Base-by-base conservation (phyloP, 805 yeast species). In the Ogataea ramenticola region DNA sequence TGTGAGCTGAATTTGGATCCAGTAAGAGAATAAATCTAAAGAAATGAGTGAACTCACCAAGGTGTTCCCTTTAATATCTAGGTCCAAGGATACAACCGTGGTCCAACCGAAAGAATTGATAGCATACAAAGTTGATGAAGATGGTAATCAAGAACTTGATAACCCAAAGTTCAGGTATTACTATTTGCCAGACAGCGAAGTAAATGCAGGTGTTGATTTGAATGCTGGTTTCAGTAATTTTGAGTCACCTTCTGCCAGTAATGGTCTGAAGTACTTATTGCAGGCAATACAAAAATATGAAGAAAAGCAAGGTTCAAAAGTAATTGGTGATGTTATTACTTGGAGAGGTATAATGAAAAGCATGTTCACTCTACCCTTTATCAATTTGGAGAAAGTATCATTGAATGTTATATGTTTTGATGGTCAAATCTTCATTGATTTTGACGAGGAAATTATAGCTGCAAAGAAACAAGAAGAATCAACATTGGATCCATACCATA, bases 331-430 rank as follows among this genome's bases (percentile, higher is more conserved):
- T 53, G 74, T 93, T 27, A 68, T 93, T 20, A 80, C 96, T 0
- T 88, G 86, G 75, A 71, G 97, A 53, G 98, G 97, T 0, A 63
- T 87, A 31, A 77, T 91, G 80, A 80, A 89, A 29, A 75, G 77
- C 46, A 64, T 91, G 32, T 66, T 93, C 63, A 71, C 82, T 7
- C 65, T 86, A 21, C 87, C 91, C 2, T 82, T 79, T 57, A 71
- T 73, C 44, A 56, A 67, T 16, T 68, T 71, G 26, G 82, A 82
- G 43, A 72, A 74, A 16, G 60, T 89, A 3, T 79, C 77, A 45
- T 63, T 84, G 39, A 79, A 86, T 49, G 65, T 86, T 3, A 74
- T 79, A 4, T 74, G 75, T 15, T 90, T 75, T 61, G 96, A 90
- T 58, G 88, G 86, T 0, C 88, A 82, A 51, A 58, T 84, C 6